Evolutionary conservation across 345 rosid genomes (phyloP).

Genomic region (Rhodamnia rubescens): DNA sequence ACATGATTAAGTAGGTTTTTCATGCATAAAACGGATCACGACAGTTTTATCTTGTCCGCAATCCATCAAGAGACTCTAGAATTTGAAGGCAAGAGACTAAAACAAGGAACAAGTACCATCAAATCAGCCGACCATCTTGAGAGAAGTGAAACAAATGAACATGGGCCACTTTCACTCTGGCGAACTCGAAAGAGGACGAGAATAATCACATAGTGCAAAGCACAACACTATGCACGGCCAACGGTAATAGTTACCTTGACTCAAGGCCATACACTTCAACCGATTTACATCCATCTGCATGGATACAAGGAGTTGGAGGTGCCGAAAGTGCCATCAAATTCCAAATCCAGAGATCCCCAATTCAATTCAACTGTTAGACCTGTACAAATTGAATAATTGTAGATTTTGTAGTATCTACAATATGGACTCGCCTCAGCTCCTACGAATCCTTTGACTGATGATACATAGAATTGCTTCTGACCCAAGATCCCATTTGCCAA

Average conservation of each 20-base stretch:
- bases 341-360: neutral
- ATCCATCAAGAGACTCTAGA: neutral
- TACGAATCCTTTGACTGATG: neutral
- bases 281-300: neutral
- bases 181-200: neutral
- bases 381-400: neutral
- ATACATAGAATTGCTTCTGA: neutral
- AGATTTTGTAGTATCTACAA: neutral
- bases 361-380: neutral
- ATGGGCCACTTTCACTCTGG: neutral
- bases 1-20: neutral
- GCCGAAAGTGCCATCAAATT: neutral
- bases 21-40: neutral
- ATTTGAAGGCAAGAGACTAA: neutral
- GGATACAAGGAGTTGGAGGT: neutral
- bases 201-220: neutral
- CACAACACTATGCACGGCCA: neutral
- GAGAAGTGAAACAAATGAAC: neutral
- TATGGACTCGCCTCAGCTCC: neutral
- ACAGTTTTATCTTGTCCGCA: neutral
- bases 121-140: neutral
- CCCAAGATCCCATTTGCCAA: neutral
- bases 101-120: neutral
- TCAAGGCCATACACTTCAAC: neutral
- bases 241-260: neutral